phyloP scores from a whole-genome alignment of 106 monocot species.

The Hemerocallis citrina region DNA sequence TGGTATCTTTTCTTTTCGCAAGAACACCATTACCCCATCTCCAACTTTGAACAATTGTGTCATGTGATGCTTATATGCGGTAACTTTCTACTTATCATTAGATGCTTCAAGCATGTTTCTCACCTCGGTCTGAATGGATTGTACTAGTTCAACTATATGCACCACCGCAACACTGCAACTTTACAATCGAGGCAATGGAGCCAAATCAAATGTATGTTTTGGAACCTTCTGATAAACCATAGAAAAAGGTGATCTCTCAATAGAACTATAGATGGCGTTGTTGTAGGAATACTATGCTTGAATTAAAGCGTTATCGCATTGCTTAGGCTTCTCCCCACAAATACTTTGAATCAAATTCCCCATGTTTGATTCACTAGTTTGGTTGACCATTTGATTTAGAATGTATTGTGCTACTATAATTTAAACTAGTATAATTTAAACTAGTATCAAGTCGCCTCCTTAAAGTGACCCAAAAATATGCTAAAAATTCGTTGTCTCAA shows the following conservation, averaged over 20 bases:
- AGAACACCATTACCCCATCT: background rate
- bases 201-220: background rate
- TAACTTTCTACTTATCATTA: background rate
- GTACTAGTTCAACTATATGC: background rate
- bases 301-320: background rate
- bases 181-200: background rate
- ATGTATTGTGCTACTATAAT: background rate
- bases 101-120: background rate
- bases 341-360: background rate
- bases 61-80: background rate
- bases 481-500: background rate
- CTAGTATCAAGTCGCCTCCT: background rate
- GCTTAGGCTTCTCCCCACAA: background rate
- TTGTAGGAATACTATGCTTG: slow-evolving; percentile 3
- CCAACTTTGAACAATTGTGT: background rate
- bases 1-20: background rate
- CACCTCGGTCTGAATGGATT: background rate
- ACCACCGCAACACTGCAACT: background rate
- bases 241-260: background rate
- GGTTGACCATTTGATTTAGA: background rate
- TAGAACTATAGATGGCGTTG: background rate
- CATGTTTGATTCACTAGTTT: background rate
- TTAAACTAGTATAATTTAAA: background rate
- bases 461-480: background rate
- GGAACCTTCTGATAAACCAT: background rate